Evolutionary conservation across 2,329 filamentous ascomycete species (phyloP).

Genomic region (Colletotrichum kahawae): DNA sequence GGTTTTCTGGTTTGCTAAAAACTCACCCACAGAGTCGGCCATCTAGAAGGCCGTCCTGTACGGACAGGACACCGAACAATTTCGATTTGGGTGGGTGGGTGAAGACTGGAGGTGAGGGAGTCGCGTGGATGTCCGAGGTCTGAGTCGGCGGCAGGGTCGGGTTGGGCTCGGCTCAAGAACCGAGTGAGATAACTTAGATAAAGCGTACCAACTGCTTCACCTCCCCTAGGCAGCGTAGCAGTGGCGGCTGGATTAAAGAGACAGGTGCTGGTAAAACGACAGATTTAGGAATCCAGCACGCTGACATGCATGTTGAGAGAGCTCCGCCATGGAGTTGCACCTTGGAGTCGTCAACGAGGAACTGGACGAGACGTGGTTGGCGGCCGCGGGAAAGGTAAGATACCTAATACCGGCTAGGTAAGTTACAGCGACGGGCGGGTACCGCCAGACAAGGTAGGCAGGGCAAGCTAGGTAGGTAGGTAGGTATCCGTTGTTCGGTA

Average conservation of each 20-base stretch:
- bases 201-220: not conserved
- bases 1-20: conserved; percentile 15
- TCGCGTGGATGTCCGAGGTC: conserved; percentile 10
- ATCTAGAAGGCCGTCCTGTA: conserved; percentile 27
- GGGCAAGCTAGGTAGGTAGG: not conserved
- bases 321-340: conserved; percentile 14
- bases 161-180: conserved; percentile 12
- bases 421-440: conserved; percentile 4
- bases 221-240: not conserved
- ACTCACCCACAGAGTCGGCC: conserved; percentile 45
- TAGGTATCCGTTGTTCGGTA: not conserved
- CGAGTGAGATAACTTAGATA: conserved; percentile 9
- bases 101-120: not conserved
- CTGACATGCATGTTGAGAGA: conserved; percentile 18
- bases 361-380: not conserved
- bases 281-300: conserved; percentile 6
- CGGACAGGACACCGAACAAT: not conserved
- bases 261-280: conserved; percentile 7
- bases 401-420: not conserved
- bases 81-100: not conserved
- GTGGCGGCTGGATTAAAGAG: not conserved
- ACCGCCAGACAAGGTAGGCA: not conserved
- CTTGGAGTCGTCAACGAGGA: not conserved
- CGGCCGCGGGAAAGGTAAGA: not conserved
- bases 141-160: conserved; percentile 8